Conservation (phyloP, 2,329 filamentous ascomycete species). For the Cyclaneusma minus region DNA sequence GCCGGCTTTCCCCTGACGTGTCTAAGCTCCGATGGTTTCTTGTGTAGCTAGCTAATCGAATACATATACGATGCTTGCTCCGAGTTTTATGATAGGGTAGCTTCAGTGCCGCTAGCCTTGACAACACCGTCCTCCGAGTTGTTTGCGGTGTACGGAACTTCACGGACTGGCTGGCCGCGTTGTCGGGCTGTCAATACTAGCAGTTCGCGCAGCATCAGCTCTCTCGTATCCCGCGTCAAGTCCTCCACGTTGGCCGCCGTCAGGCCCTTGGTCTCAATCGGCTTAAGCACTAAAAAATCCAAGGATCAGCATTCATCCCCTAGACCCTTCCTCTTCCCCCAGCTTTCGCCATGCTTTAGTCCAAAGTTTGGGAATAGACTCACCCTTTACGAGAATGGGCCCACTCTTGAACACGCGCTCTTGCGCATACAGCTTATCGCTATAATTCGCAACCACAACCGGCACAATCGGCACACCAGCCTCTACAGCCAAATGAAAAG, state of each 20-base stretch:
- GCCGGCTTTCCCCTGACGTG: too few relatives aligned
- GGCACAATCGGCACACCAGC: conserved; percentile 88
- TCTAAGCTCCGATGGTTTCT: too few relatives aligned
- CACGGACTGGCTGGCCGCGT: conserved; percentile 22
- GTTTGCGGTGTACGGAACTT: too few relatives aligned
- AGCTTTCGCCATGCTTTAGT: conserved; percentile 1
- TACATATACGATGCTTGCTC: too few relatives aligned
- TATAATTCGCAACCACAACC: conserved; percentile 67
- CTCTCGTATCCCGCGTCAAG: conserved; percentile 50
- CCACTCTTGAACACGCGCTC: conserved; percentile 50
- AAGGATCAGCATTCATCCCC: too few relatives aligned
- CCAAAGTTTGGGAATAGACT: conserved; percentile 10
- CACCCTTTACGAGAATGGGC: conserved; percentile 61
- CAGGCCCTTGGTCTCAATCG: conserved; percentile 62
- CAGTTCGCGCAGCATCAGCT: conserved; percentile 60
- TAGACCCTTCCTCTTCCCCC: too few relatives aligned
- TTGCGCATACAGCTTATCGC: conserved; percentile 52
- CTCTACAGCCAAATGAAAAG: conserved; percentile 90
- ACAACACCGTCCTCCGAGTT: conserved; percentile 9
- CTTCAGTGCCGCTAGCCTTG: conserved; percentile 14
- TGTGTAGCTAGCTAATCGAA: too few relatives aligned
- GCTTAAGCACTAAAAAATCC: conserved; percentile 51
- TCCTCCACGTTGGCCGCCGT: conserved; percentile 64
- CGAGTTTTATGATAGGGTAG: conserved; percentile 4
- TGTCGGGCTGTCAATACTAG: conserved; percentile 35